These are phyloP conservation scores for Cantharellus anzutake DNA, from an alignment of 768 basidiomycete genomes.

Conservation along the genomic window DNA sequence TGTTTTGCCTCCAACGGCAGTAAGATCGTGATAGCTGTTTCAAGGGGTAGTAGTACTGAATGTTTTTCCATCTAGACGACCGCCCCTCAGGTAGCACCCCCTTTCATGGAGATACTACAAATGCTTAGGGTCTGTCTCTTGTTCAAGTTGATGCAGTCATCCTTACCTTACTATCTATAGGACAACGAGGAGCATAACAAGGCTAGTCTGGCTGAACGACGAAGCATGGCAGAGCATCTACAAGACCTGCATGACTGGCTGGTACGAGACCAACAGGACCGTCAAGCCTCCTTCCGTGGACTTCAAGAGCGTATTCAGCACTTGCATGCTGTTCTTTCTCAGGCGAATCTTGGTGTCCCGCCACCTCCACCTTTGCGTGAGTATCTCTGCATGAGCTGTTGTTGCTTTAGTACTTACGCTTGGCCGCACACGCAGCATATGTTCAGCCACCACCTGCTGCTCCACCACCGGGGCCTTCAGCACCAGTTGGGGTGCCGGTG, in stretches of 20 bases:
- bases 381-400: not conserved
- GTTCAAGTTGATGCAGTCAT: not conserved
- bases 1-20: not conserved
- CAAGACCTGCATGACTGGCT: conserved; percentile 60
- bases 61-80: not conserved
- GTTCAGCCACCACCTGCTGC: not conserved
- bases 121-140: conserved; percentile 18
- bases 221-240: conserved; percentile 56
- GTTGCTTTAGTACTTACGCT: not conserved
- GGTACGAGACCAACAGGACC: conserved; percentile 55
- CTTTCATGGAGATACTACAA: conserved; percentile 52
- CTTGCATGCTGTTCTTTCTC: conserved; percentile 25
- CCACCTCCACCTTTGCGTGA: not conserved
- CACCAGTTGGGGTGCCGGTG: not conserved
- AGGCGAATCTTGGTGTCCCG: conserved; percentile 6
- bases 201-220: conserved; percentile 59
- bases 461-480: not conserved
- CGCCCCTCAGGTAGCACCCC: conserved; percentile 3
- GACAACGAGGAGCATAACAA: conserved; percentile 58
- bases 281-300: conserved; percentile 50
- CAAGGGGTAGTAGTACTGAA: not conserved
- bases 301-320: conserved; percentile 42
- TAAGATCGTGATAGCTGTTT: not conserved
- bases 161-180: conserved; percentile 19
- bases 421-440: not conserved